phyloP scores from a whole-genome alignment of 768 basidiomycete species.

The Dioszegia crocea region DNA sequence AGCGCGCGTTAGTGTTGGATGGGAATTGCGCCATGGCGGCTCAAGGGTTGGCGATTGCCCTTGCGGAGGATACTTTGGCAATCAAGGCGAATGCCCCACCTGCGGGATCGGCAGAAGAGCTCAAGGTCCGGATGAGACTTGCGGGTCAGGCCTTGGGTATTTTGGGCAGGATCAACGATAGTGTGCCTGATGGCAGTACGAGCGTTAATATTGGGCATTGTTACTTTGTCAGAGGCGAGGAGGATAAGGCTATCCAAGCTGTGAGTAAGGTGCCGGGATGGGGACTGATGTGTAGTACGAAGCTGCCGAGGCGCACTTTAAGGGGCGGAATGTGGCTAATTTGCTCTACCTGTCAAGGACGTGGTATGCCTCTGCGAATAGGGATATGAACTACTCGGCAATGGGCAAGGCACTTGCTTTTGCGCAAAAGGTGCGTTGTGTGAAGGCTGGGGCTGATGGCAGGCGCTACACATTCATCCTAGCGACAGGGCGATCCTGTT shows the following conservation, averaged over 20 bases:
- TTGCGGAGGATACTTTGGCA: conserved; percentile 85
- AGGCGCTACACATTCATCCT: conserved; percentile 82
- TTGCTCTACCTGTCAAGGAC: conserved; percentile 82
- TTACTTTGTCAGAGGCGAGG: conserved; percentile 86
- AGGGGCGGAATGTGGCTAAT: conserved; percentile 67
- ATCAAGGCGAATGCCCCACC: conserved; percentile 51
- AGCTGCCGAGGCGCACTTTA: conserved; percentile 76
- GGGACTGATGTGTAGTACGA: conserved; percentile 65
- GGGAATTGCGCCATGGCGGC: conserved; percentile 86
- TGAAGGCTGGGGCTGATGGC: background rate
- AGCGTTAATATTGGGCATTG: conserved; percentile 97
- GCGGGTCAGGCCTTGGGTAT: conserved; percentile 82
- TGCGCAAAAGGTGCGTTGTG: conserved; percentile 64
- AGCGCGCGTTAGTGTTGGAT: conserved; percentile 80
- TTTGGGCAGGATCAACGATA: conserved; percentile 87
- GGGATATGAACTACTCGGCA: conserved; percentile 73
- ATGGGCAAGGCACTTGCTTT: conserved; percentile 82
- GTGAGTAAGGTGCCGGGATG: conserved; percentile 54
- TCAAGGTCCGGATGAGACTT: conserved; percentile 58
- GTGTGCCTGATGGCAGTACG: conserved; percentile 73
- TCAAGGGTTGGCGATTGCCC: conserved; percentile 87
- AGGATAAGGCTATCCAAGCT: conserved; percentile 90
- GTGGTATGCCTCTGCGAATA: conserved; percentile 90
- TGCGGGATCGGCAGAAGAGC: conserved; percentile 57
- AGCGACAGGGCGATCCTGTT: conserved; percentile 85